Evolutionary conservation across 345 rosid genomes (phyloP), one percentile per base, ranked within the genome.

Genomic region (Excoecaria agallocha): DNA sequence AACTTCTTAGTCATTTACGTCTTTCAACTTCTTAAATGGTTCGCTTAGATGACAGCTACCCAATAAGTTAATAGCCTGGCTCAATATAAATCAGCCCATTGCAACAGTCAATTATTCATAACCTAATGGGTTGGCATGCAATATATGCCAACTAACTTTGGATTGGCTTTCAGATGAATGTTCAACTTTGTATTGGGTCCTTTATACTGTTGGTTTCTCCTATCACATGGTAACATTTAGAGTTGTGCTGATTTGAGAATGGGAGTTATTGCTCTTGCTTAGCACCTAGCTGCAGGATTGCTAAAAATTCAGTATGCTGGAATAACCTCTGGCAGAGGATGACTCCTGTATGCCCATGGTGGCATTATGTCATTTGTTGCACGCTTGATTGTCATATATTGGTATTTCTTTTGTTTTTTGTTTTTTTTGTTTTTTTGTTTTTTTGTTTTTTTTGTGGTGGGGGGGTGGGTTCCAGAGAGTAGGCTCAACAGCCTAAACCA

Each of bases 281-380:
- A 43, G 15, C 37, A 22, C 46, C 57, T 30, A 38, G 16, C 46
- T 35, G 19, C 24, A 37, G 66, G 12, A 60, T 69, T 12, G 16
- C 22, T 43, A 12, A 9, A 64, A 39, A 9, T 63, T 55, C 41
- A 35, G 30, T 55, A 35, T 49, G 25, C 58, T 19, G 49, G n/a
- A 72, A 17, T 55, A 66, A 39, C 15, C 57, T 49, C 38, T 61
- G 41, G 69, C 17, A 13, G 59, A 49, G 35, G 37, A 72, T 62
- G 62, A 25, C n/a, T 72, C 46, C 19, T 59, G 9, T 30, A 12
- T 12, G 15, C 30, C 64, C n/a, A 25, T 71, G 7, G 49, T 39
- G 43, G 24, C n/a, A 6, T 76, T 24, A 22, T 76, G 7, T 63
- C 55, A 77, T 70, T 49, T 69, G 69, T 37, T 11, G 48, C 46